Percentiles rank a stretch among this genome's conserved stretches.
phyloP scores from a whole-genome alignment of 2,329 filamentous ascomycete genomes.

The Diaporthe australafricana region DNA sequence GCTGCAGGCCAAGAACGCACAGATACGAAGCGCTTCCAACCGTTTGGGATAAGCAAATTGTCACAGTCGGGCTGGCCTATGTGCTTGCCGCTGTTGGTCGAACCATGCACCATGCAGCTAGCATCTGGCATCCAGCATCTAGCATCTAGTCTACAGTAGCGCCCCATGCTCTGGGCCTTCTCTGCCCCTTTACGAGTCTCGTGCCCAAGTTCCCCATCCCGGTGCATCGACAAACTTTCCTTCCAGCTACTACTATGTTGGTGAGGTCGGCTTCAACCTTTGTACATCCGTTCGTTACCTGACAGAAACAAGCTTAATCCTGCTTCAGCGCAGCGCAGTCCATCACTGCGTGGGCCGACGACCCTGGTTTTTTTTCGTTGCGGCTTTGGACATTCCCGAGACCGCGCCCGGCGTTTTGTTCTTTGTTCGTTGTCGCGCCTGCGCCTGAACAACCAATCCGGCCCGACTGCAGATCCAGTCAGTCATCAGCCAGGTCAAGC shows the following conservation, averaged over 20 bases:
- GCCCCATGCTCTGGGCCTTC: background rate
- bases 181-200: slow-evolving; percentile 8
- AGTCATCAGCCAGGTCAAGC: background rate
- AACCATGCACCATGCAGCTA: slow-evolving; percentile 23
- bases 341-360: background rate
- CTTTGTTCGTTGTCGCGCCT: background rate
- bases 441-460: background rate
- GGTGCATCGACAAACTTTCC: background rate
- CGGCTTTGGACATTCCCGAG: slow-evolving; percentile 7
- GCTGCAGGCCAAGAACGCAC: slow-evolving; percentile 23
- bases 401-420: background rate
- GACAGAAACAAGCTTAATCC: too few species aligned
- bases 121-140: slow-evolving; percentile 14
- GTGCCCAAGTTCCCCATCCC: background rate
- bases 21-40: slow-evolving; percentile 10
- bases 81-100: background rate
- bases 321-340: background rate
- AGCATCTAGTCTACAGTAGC: background rate
- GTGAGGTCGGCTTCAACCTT: background rate
- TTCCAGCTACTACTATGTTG: background rate
- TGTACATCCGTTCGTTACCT: background rate
- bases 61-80: background rate
- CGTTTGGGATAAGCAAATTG: slow-evolving; percentile 20
- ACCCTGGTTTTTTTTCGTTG: background rate
- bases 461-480: background rate